Percentiles rank a stretch among this genome's conserved stretches.
Evolutionary conservation across 179 eudicot genomes (phyloP).

Genomic region (Spinacia oleracea): DNA sequence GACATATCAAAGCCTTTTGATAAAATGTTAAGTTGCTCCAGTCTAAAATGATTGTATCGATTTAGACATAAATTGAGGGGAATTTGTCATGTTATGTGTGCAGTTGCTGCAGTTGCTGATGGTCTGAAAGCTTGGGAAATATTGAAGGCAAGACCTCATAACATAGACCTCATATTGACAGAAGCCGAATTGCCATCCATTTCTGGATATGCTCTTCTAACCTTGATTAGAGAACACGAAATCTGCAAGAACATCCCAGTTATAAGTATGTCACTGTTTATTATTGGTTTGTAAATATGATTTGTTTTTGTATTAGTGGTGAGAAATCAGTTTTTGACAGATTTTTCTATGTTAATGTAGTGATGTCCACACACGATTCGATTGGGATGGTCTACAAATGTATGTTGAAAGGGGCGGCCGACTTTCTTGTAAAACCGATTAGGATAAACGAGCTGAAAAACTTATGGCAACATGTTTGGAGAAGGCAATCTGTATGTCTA

Average conservation of each 20-base stretch:
- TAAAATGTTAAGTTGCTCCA: background rate
- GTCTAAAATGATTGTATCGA: background rate
- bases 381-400: slow-evolving; percentile 80
- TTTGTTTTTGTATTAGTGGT: background rate
- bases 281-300: background rate
- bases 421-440: slow-evolving; percentile 86
- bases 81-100: slow-evolving; percentile 20
- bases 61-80: slow-evolving; percentile 12
- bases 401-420: slow-evolving; percentile 86
- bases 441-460: slow-evolving; percentile 83
- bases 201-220: slow-evolving; percentile 81
- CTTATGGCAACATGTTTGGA: slow-evolving; percentile 98
- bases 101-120: slow-evolving; percentile 85
- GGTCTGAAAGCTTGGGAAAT: slow-evolving; percentile 97
- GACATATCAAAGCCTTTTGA: background rate
- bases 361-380: slow-evolving; percentile 85
- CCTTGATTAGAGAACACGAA: slow-evolving; percentile 80
- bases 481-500: slow-evolving; percentile 60
- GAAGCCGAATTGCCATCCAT: slow-evolving; percentile 84
- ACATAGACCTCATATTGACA: slow-evolving; percentile 77
- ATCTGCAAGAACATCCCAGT: slow-evolving; percentile 86
- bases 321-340: background rate
- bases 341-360: slow-evolving; percentile 45
- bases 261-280: slow-evolving; percentile 58
- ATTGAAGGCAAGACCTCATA: slow-evolving; percentile 58